These are phyloP conservation scores for Rubus parviflorus DNA, from an alignment of 306 rosid genomes.

Conservation along the genomic window DNA sequence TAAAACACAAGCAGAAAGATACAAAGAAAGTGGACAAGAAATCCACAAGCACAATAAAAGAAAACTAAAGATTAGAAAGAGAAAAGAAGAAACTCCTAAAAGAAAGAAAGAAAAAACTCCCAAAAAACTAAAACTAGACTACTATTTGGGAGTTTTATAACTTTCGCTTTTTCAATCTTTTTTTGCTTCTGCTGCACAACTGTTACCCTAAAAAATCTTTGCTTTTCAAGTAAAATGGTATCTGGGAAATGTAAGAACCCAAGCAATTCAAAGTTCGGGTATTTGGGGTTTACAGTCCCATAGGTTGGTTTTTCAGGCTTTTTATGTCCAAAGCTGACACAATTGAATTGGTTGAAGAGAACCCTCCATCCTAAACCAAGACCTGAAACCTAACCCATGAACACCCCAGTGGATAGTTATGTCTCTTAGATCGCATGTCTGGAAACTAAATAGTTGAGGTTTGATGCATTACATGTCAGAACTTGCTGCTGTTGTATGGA, in stretches of 20 bases:
- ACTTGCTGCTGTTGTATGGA: conserved; percentile 33
- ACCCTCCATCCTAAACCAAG: neutral
- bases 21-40: too few species aligned
- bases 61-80: too few species aligned
- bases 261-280: neutral
- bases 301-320: neutral
- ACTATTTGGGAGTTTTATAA: neutral
- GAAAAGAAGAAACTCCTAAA: too few species aligned
- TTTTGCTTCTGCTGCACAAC: neutral
- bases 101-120: too few species aligned
- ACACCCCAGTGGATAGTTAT: conserved; percentile 7
- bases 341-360: neutral
- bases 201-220: neutral
- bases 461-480: conserved; percentile 33
- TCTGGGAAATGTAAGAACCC: neutral
- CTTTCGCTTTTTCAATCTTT: neutral
- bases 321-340: neutral
- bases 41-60: too few species aligned
- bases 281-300: neutral
- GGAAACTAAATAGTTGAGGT: conserved; percentile 32
- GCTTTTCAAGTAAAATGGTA: neutral
- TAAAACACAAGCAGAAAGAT: too few species aligned
- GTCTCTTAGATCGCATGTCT: conserved; percentile 17
- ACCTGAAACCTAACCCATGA: neutral
- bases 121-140: too few species aligned